These are phyloP conservation scores for Triticum monococcum DNA, from an alignment of 176 grass and related monocot genomes.

Conservation along the genomic window DNA sequence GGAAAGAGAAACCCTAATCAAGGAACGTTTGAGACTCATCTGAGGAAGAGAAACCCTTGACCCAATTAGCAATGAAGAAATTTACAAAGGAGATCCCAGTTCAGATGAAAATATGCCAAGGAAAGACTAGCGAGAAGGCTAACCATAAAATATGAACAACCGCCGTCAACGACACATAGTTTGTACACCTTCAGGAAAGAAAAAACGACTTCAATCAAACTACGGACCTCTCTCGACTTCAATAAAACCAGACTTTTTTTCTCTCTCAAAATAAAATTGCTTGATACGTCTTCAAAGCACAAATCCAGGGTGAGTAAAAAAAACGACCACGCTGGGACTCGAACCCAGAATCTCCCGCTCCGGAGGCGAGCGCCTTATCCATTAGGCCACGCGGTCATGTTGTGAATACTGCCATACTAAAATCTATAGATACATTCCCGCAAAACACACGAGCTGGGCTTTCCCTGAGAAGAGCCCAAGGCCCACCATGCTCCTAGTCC, in stretches of 20 bases:
- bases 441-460: neutral
- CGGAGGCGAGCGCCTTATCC: conserved; percentile 99
- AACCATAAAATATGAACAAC: no score
- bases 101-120: neutral
- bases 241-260: no score
- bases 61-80: neutral
- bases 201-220: no score
- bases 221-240: no score
- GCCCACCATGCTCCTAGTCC: neutral
- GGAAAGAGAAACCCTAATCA: no score
- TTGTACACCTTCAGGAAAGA: no score
- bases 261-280: no score
- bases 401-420: accelerated
- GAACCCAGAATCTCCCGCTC: conserved; percentile 99
- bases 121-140: neutral
- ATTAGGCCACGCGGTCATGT: conserved; percentile 69
- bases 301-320: neutral
- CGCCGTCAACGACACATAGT: no score
- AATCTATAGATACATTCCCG: accelerated
- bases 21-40: no score
- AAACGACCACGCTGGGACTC: conserved; percentile 65
- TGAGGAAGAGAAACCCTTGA: no score
- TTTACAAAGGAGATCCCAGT: neutral
- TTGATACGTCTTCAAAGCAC: no score
- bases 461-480: neutral